Conservation (phyloP, 2,329 filamentous ascomycete species). For the Leptographium lundbergii region DNA sequence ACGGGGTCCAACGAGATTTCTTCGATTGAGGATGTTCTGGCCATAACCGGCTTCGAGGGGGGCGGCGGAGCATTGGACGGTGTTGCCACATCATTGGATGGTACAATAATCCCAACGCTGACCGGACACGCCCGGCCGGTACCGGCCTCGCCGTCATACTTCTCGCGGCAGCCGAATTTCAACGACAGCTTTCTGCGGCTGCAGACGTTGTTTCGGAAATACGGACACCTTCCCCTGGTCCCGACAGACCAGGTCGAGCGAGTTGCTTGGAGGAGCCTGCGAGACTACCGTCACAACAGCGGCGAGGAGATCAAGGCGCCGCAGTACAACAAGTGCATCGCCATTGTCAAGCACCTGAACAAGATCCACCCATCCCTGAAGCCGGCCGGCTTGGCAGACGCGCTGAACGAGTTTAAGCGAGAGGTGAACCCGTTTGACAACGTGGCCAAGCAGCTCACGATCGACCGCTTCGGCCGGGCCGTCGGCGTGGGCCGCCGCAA, state of each 20-base stretch:
- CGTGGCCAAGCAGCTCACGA: constrained; percentile 43
- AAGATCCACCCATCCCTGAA: constrained; percentile 69
- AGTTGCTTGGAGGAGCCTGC: constrained; percentile 68
- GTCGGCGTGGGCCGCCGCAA: constrained; percentile 78
- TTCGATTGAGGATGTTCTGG: not conserved
- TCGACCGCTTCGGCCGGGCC: constrained; percentile 70
- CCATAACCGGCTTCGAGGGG: not conserved
- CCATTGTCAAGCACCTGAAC: constrained; percentile 68
- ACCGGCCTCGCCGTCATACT: constrained; percentile 85
- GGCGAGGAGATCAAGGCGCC: constrained; percentile 63
- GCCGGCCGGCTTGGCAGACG: constrained; percentile 53
- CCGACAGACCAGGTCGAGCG: constrained; percentile 53
- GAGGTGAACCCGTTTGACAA: constrained; percentile 60
- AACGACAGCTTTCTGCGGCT: constrained; percentile 72
- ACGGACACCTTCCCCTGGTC: constrained; percentile 60
- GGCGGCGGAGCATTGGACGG: not conserved
- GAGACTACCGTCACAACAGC: constrained; percentile 58
- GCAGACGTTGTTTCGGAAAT: constrained; percentile 56
- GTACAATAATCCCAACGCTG: not conserved
- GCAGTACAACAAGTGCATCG: constrained; percentile 67
- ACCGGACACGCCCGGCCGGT: constrained; percentile 54
- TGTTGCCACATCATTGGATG: not conserved
- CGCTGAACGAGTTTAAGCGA: constrained; percentile 60
- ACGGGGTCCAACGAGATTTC: not conserved
- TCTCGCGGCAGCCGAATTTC: constrained; percentile 73